Evolutionary conservation across 1,139 yeast genomes (phyloP), one percentile per base, ranked within the genome.

Genomic region (Maudiozyma humilis): DNA sequence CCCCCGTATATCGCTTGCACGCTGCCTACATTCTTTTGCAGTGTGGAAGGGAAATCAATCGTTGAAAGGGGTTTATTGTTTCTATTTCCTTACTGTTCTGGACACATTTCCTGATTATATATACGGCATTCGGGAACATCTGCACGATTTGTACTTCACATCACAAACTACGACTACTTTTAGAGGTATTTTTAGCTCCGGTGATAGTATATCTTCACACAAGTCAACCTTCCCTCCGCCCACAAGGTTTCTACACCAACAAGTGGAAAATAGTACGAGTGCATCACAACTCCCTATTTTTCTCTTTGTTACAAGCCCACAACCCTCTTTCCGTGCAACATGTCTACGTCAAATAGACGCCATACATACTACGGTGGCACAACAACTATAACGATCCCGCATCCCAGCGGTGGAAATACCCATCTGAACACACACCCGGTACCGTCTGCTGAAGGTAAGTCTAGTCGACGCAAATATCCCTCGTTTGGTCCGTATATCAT

Each of bases 401-500:
- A 25, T 27, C 23, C 38, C 8, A 37, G 31, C 18, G 18, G 16
- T 13, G 15, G 33, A 12, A 30, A 16, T 12, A 4, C 40, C 13
- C 33, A 37, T 29, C 10, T 13, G n/a, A 14, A 14, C 17, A 13
- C 34, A 7, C 40, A 37, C 31, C n/a, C 20, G 13, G 23, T n/a
- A n/a, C n/a, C n/a, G n/a, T n/a, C 38, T 3, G 27, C 32, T 25
- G 16, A 32, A 12, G 14, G 43, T 3, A 41, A 43, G 12, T 29
- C 29, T 20, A 23, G 35, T 37, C 19, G 32, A 10, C 37, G 51
- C 40, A 32, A 81, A 78, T 46, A 71, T 89, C 53, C 55, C 8
- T 51, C 57, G 38, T 88, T 91, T 61, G 97, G 97, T 30, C 80
- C 85, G 31, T 91, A 88, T 59, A 75, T 85, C 19, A 71, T 91